Conservation (phyloP, 73 alveolate genomes). For the Tetrahymena borealis region DNA sequence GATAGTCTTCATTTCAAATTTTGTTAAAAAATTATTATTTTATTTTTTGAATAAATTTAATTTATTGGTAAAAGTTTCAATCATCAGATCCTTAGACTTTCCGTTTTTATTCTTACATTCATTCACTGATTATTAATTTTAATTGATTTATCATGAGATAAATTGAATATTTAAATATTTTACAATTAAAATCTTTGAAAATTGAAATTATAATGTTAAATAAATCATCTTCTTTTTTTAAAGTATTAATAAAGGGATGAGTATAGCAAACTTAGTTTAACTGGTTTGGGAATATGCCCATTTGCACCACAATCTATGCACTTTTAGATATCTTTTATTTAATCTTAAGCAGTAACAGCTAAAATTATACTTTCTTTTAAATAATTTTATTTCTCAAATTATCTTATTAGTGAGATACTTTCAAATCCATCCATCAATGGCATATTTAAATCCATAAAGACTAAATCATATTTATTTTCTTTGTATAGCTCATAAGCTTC, state of each 20-base stretch:
- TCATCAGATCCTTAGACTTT: too few species aligned
- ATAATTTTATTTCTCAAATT: background rate
- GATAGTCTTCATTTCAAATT: too few species aligned
- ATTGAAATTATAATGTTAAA: background rate
- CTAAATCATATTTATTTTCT: background rate
- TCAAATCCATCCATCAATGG: constrained; percentile 5
- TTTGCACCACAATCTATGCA: constrained; percentile 5
- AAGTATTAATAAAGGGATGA: background rate
- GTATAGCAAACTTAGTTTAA: background rate
- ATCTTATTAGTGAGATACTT: background rate
- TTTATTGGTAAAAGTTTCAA: too few species aligned
- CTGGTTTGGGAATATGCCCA: constrained; percentile 3
- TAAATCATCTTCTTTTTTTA: background rate
- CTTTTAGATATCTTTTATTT: background rate
- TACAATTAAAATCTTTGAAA: too few species aligned
- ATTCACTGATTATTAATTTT: too few species aligned
- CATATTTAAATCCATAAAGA: constrained; percentile 5
- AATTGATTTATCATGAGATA: too few species aligned
- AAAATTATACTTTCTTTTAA: background rate
- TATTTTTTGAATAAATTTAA: too few species aligned
- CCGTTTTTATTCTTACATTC: too few species aligned
- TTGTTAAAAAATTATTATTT: too few species aligned
- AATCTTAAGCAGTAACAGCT: background rate
- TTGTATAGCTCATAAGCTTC: background rate
- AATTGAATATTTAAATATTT: too few species aligned